Conservation (phyloP, 2,329 filamentous ascomycete genomes). For the Epichloe sibirici region DNA sequence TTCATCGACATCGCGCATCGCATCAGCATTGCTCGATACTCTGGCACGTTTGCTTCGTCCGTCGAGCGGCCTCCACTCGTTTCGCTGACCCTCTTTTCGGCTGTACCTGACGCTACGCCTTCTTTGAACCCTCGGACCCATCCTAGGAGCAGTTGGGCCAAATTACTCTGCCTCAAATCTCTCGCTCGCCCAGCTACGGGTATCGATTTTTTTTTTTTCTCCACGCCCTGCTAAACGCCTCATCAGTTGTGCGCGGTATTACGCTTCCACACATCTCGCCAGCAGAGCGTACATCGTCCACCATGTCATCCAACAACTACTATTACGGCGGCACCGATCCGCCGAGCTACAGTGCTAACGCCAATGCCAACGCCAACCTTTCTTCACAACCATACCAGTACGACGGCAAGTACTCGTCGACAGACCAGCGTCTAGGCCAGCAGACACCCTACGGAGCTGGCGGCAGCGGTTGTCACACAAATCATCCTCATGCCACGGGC, state of each 20-base stretch:
- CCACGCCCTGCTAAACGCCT: background rate
- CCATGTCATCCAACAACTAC: constrained; percentile 53
- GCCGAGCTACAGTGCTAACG: constrained; percentile 25
- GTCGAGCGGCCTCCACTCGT: background rate
- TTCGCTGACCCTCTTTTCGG: background rate
- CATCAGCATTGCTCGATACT: background rate
- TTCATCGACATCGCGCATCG: background rate
- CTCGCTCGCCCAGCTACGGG: background rate
- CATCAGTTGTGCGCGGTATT: constrained; percentile 1
- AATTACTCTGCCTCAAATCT: background rate
- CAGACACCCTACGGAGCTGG: constrained; percentile 14
- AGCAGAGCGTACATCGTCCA: constrained; percentile 11
- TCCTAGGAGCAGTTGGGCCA: background rate
- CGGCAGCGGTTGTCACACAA: constrained; percentile 14
- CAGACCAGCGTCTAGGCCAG: background rate
- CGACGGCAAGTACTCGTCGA: constrained; percentile 10
- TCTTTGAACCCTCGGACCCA: background rate
- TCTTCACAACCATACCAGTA: constrained; percentile 31
- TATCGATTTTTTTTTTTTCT: background rate
- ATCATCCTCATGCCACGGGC: constrained; percentile 18
- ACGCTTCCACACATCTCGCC: background rate
- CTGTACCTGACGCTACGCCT: constrained; percentile 1
- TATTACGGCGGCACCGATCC: constrained; percentile 37
- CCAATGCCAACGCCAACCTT: constrained; percentile 13
- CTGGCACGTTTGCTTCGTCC: background rate